Base-by-base conservation (phyloP, 768 basidiomycete genomes). In the Lentinula sp. region DNA sequence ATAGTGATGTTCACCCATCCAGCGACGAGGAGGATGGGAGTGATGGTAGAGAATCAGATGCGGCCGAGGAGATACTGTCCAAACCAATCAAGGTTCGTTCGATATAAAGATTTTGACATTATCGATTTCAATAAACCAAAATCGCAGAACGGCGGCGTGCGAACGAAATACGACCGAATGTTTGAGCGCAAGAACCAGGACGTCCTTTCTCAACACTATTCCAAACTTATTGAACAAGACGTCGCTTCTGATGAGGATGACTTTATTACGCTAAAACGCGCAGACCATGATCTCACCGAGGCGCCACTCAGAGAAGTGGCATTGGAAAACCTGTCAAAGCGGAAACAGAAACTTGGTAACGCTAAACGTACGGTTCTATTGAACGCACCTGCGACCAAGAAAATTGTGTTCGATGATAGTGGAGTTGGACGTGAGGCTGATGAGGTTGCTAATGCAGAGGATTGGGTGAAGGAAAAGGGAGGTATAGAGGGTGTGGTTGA, bases 91-190 rank as follows among this genome's bases (percentile, higher is more conserved):
- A 84, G 70, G 85, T 84, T 63, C 28, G 72, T 70, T 16, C 15
- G 40, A 4, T 15, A 42, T 63, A 43, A 11, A 15, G 40, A 56
- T 34, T 32, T 2, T 11, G 32, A 43, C 21, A n/a, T 16, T 8
- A 11, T 42, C 52, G 28, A 34, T 49, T 42, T 40, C 28, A 51
- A 57, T 59, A 48, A 53, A 6, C 37, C 50, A 18, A 39, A 39
- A 55, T 31, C 28, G 32, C 62, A 79, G 78, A 67, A 72, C 48
- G 69, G 71, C 9, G 75, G 73, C 46, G 87, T 90, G 0, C 84
- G 91, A 55, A 98, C 96, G 2, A 98, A 96, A 74, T 97, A 98
- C 71, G 96, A 98, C 73, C 85, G 93, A 57, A 98, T 99, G 95
- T 98, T 98, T 70, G 90, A 91, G 69, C 85, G 95, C 60, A 96